These are phyloP conservation scores for Apiospora koreana DNA, from an alignment of 2,329 filamentous ascomycete genomes.

Conservation along the genomic window DNA sequence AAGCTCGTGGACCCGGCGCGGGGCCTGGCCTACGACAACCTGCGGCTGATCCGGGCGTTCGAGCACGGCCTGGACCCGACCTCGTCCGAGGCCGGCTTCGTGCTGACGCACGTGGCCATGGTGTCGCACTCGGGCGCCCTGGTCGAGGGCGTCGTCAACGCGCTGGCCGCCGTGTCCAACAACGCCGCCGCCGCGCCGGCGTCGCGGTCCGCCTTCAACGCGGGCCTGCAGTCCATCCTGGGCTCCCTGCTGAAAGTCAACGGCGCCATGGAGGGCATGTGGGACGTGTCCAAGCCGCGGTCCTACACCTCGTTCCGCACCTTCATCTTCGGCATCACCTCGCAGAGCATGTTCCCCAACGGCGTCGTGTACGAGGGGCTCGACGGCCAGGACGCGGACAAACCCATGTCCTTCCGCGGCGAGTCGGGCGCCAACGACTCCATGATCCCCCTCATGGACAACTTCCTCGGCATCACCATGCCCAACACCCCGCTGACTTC, in stretches of 20 bases:
- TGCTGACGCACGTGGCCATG: conserved; percentile 96
- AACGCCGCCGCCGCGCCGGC: background rate
- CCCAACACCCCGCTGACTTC: conserved; percentile 85
- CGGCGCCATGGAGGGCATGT: conserved; percentile 85
- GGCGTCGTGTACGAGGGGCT: conserved; percentile 89
- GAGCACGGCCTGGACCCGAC: conserved; percentile 83
- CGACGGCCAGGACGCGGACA: conserved; percentile 58
- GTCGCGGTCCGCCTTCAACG: conserved; percentile 62
- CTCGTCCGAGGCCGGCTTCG: conserved; percentile 92
- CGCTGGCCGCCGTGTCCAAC: background rate
- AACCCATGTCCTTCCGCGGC: conserved; percentile 78
- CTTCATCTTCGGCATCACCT: conserved; percentile 96
- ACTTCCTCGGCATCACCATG: conserved; percentile 84
- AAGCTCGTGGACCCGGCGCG: conserved; percentile 55
- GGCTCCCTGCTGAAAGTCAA: conserved; percentile 70
- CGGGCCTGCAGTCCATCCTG: conserved; percentile 63
- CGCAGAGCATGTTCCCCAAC: conserved; percentile 89
- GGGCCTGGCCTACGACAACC: conserved; percentile 64
- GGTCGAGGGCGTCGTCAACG: conserved; percentile 68
- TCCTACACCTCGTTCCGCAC: conserved; percentile 90
- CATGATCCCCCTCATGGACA: conserved; percentile 90
- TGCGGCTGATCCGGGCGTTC: conserved; percentile 87
- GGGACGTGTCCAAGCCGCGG: conserved; percentile 79
- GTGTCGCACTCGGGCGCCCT: conserved; percentile 81
- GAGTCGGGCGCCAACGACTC: conserved; percentile 94